A percentile compares a stretch with the other conserved stretches of the same genome.
These are phyloP conservation scores for Geotrichum aggregatum DNA, from an alignment of 1,139 yeast genomes.

Conservation along the genomic window DNA sequence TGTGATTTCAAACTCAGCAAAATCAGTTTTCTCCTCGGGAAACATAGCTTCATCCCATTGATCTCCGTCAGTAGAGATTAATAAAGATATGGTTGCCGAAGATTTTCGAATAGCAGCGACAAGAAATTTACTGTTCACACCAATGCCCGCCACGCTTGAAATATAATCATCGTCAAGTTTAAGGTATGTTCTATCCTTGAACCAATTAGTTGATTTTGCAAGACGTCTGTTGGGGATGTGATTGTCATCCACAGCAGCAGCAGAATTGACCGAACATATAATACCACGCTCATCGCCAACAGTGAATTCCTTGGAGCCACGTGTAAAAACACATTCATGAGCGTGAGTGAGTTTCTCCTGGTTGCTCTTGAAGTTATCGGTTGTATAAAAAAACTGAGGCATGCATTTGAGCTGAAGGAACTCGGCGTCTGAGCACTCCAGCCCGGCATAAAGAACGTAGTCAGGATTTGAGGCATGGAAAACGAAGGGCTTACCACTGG, in stretches of 20 bases:
- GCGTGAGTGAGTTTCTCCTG: conserved; percentile 40
- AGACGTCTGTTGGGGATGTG: conserved; percentile 45
- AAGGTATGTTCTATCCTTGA: conserved; percentile 41
- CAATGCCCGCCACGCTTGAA: conserved; percentile 45
- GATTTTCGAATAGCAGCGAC: conserved; percentile 43
- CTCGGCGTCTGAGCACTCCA: conserved; percentile 40
- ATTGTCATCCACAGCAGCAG: conserved; percentile 43
- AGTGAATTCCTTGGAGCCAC: conserved; percentile 42
- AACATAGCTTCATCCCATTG: conserved; percentile 51
- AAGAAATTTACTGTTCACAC: conserved; percentile 50
- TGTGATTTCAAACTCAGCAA: conserved; percentile 44
- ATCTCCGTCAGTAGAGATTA: conserved; percentile 57
- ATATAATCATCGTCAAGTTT: conserved; percentile 33
- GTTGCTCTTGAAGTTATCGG: conserved; percentile 49
- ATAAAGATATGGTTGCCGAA: conserved; percentile 43
- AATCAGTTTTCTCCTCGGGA: conserved; percentile 40
- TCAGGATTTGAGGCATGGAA: conserved; percentile 47
- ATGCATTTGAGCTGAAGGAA: conserved; percentile 38
- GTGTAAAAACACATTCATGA: conserved; percentile 51
- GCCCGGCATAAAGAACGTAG: conserved; percentile 42
- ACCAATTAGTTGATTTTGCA: conserved; percentile 52
- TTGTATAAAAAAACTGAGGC: conserved; percentile 46
- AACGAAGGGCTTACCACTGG: conserved; percentile 31
- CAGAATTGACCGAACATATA: conserved; percentile 47
- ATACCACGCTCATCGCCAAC: conserved; percentile 46